Conservation (phyloP, 306 rosid genomes). For the Morella rubra region DNA sequence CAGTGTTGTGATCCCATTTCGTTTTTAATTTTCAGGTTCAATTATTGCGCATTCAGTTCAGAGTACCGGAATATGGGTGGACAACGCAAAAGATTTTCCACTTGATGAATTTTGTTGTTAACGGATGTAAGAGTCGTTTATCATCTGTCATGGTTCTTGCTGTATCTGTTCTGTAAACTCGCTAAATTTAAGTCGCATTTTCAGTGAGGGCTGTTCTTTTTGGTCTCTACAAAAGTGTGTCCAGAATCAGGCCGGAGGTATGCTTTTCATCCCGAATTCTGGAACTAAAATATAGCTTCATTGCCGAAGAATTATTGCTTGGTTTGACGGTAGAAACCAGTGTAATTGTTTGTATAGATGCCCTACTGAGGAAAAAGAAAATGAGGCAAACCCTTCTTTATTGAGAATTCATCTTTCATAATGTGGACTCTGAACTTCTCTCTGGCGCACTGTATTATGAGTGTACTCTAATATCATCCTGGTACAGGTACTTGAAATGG, state of each 20-base stretch:
- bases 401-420: background rate
- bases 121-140: slow-evolving; percentile 52
- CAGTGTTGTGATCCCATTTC: background rate
- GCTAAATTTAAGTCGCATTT: slow-evolving; percentile 19
- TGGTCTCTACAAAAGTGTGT: slow-evolving; percentile 55
- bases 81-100: slow-evolving; percentile 84
- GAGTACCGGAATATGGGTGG: slow-evolving; percentile 81
- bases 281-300: background rate
- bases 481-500: slow-evolving; percentile 55
- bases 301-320: background rate
- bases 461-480: background rate
- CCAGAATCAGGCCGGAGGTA: slow-evolving; percentile 59
- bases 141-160: background rate
- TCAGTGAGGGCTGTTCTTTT: slow-evolving; percentile 70
- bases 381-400: background rate
- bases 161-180: background rate
- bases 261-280: slow-evolving; percentile 17
- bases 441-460: slow-evolving; percentile 1
- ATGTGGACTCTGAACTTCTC: background rate
- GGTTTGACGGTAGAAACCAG: background rate
- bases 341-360: background rate
- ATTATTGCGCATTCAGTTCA: slow-evolving; percentile 63
- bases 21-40: slow-evolving; percentile 43
- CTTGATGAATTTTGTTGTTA: slow-evolving; percentile 72
- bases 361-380: background rate